Conservation (phyloP, 73 alveolate species). For the Paramecium octaurelia region DNA sequence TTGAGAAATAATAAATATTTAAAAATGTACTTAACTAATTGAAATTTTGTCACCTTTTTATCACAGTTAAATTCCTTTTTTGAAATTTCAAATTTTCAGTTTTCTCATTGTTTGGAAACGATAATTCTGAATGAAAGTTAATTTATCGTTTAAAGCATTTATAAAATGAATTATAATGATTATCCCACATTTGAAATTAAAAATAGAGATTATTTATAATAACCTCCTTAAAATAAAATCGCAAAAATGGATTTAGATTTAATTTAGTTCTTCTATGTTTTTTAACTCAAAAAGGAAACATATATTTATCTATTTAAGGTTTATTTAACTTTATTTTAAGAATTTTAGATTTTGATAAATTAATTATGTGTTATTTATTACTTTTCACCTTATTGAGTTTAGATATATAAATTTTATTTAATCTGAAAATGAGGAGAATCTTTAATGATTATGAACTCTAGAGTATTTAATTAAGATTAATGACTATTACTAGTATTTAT, state of each 20-base stretch:
- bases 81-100: not conserved
- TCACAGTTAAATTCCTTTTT: not conserved
- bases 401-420: no score
- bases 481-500: not conserved
- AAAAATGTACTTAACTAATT: no score
- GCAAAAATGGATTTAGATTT: not conserved
- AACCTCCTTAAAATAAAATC: not conserved
- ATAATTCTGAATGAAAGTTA: no score
- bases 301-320: not conserved
- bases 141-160: no score
- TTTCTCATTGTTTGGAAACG: not conserved
- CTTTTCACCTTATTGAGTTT: not conserved
- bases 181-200: not conserved
- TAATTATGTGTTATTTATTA: not conserved
- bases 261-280: not conserved
- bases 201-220: no score
- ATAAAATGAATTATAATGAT: not conserved
- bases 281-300: no score
- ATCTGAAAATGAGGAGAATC: not conserved
- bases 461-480: not conserved
- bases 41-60: no score
- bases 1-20: no score
- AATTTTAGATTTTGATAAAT: not conserved
- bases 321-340: not conserved
- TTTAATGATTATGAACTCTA: no score